Percentiles rank a stretch among this genome's conserved stretches.
phyloP scores from a whole-genome alignment of 2,329 filamentous ascomycete genomes.

The Epichloe brachyelytri region DNA sequence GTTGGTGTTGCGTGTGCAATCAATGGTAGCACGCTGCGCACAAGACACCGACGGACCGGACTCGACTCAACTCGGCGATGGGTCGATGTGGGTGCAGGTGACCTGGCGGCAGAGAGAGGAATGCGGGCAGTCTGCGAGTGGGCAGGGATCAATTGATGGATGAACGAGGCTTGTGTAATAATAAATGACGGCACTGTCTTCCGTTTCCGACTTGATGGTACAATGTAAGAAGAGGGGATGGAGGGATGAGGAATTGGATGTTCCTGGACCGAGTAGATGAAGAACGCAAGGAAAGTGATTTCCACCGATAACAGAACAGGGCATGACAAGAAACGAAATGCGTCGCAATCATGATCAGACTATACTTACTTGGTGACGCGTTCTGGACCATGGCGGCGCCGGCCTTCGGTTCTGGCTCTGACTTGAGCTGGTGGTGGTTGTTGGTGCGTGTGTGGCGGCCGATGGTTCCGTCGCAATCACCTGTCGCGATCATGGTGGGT shows the following conservation, averaged over 20 bases:
- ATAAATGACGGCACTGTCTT: background rate
- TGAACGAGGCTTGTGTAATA: background rate
- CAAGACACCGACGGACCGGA: background rate
- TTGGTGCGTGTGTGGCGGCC: constrained; percentile 4
- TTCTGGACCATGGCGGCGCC: constrained; percentile 2
- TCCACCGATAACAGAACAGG: background rate
- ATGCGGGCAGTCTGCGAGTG: background rate
- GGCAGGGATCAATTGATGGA: background rate
- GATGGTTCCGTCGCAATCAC: constrained; percentile 3
- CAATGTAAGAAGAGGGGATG: background rate
- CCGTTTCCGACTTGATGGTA: background rate
- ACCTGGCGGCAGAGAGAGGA: background rate
- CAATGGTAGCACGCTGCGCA: background rate
- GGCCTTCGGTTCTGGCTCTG: background rate
- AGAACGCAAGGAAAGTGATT: background rate
- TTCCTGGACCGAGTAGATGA: too few species aligned
- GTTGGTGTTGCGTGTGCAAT: background rate
- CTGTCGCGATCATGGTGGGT: background rate
- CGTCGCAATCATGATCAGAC: background rate
- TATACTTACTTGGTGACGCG: constrained; percentile 2
- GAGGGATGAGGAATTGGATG: background rate
- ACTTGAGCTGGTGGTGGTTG: background rate
- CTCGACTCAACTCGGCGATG: background rate
- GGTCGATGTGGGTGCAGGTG: background rate
- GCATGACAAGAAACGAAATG: background rate